Base-by-base conservation (phyloP, 768 basidiomycete genomes). In the Trametes cingulata region DNA sequence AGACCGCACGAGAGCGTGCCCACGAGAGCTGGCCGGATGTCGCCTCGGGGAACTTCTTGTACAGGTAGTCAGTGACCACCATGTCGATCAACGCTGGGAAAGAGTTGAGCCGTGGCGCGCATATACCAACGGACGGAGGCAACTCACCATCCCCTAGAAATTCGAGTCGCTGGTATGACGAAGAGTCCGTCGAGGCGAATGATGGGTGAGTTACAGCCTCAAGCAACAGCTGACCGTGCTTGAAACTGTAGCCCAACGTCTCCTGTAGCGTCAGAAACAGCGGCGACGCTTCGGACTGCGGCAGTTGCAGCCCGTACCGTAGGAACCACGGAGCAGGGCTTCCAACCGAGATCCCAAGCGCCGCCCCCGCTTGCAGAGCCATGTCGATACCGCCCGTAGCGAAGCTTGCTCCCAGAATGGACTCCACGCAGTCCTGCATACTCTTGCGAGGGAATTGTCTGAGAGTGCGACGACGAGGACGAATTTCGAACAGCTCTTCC, bases 131-230 rank as follows among this genome's bases (percentile, higher is more conserved):
- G 15, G 4, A 33, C 8, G 5, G 6, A 1, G 57, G 40, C 41
- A 24, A 69, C 85, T 74, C 70, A 93, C 93, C 90, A 69, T 96
- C 94, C 33, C 94, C 94, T 2, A 96, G 79, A 66, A 93, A 95
- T 66, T 96, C 94, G 12, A 95, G 75, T 14, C 94, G 83, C 62
- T 96, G 89, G 72, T 95, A 95, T 2, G 90, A 91, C 6, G 83
- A 76, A 10, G 78, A 78, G 13, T 78, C 80, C 0, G 73, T 70
- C 2, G 72, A 72, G 10, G 80, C 76, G 65, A 90, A 90, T 0
- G 91, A 92, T 0, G 93, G 89, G 69, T 96, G 94, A 0, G 91
- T 93, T n/a, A 93, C 73, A 9, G 93, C 92, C 73, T 93, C 87
- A 8, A 89, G 67, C 2, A 95, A 73, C 15, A 91, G 72, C 48